Conservation (phyloP, 441 rosid species). For the Rhodomyrtus psidioides region DNA sequence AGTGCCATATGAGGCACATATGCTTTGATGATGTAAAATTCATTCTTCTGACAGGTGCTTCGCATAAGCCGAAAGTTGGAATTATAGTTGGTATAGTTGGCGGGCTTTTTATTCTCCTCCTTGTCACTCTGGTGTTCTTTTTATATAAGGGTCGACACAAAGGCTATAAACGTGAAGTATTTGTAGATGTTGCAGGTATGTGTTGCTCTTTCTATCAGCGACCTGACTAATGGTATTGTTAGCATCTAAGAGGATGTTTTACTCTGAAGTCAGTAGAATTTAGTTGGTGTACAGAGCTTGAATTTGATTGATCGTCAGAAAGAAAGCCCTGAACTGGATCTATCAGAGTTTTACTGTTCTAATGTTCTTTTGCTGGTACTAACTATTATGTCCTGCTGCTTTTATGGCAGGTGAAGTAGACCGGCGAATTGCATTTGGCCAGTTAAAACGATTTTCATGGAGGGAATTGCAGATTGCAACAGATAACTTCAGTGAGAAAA, state of each 20-base stretch:
- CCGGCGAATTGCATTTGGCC: slow-evolving; percentile 91
- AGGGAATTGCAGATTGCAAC: slow-evolving; percentile 92
- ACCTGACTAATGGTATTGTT: background rate
- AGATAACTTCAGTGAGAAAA: slow-evolving; percentile 71
- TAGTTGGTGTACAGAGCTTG: background rate
- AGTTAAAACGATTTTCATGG: slow-evolving; percentile 86
- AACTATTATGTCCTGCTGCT: background rate
- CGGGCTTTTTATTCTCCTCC: slow-evolving; percentile 39
- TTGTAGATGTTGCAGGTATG: slow-evolving; percentile 89
- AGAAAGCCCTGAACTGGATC: background rate
- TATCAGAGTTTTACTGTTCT: background rate
- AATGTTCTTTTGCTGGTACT: background rate
- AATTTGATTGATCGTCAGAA: background rate
- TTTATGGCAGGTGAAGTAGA: slow-evolving; percentile 74
- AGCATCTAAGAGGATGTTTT: background rate
- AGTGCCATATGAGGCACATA: background rate
- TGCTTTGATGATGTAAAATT: background rate
- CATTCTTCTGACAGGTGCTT: slow-evolving; percentile 37
- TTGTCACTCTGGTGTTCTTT: slow-evolving; percentile 50
- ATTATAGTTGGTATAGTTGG: slow-evolving; percentile 67
- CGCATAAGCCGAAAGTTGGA: slow-evolving; percentile 65
- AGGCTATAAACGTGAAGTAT: slow-evolving; percentile 67
- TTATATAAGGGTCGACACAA: slow-evolving; percentile 54
- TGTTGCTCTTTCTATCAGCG: background rate
- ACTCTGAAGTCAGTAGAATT: background rate